Percentiles rank a stretch among this genome's conserved stretches.
Conservation (phyloP, 179 eudicot species). For the Spinacia oleracea region DNA sequence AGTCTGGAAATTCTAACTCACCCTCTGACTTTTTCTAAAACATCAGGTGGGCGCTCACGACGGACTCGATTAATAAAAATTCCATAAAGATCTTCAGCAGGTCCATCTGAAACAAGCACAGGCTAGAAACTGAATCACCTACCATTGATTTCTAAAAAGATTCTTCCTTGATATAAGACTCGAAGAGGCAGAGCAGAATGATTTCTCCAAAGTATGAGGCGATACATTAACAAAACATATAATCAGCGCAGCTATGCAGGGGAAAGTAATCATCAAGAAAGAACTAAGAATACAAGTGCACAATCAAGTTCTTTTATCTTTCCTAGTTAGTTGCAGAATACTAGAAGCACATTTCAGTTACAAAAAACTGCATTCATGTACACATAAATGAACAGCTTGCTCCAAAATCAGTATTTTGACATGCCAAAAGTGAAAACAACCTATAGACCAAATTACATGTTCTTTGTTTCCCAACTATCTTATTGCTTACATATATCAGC, state of each 20-base stretch:
- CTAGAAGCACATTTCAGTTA: background rate
- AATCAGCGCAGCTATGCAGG: constrained; percentile 5
- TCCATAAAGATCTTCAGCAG: constrained; percentile 99
- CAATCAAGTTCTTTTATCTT: background rate
- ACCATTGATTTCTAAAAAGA: background rate
- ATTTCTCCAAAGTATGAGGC: background rate
- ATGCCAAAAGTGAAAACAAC: background rate
- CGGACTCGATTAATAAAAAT: constrained; percentile 92
- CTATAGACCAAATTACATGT: constrained; percentile 1
- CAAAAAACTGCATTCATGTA: constrained; percentile 13
- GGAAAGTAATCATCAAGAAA: background rate
- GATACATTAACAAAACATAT: background rate
- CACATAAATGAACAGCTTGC: constrained; percentile 5
- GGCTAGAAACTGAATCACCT: background rate
- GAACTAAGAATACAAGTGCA: background rate
- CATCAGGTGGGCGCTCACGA: constrained; percentile 85
- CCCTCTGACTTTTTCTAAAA: constrained; percentile 82
- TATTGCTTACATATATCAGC: constrained; percentile 54
- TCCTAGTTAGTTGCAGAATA: background rate
- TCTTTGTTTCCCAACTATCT: constrained; percentile 21
- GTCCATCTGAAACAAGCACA: constrained; percentile 71
- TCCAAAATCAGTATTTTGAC: background rate
- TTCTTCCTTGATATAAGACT: constrained; percentile 1
- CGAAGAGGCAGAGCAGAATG: background rate
- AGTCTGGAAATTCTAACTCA: constrained; percentile 36